phyloP scores from a whole-genome alignment of 176 grass and related monocot genomes.

The Canna indica region DNA sequence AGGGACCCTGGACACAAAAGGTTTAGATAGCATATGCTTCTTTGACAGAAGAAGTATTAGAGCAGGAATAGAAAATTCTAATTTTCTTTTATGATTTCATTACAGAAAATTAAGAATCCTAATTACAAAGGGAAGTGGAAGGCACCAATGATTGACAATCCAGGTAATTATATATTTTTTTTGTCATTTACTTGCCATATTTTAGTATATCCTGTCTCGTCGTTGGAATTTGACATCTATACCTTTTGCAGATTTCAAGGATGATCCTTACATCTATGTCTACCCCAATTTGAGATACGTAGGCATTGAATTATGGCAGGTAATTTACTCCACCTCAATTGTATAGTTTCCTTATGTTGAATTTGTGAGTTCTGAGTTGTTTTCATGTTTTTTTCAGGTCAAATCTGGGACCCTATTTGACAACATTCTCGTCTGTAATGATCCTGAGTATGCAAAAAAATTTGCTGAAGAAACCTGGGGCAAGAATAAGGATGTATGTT shows the following conservation, averaged over 20 bases:
- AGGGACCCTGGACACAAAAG: slow-evolving; percentile 53
- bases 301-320: slow-evolving; percentile 75
- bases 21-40: slow-evolving; percentile 3
- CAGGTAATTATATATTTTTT: slow-evolving; percentile 29
- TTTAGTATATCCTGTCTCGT: background rate
- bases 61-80: background rate
- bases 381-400: slow-evolving; percentile 19
- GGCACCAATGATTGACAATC: slow-evolving; percentile 67
- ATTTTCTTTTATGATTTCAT: slow-evolving; percentile 4
- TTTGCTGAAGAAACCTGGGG: slow-evolving; percentile 59
- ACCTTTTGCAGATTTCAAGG: slow-evolving; percentile 51
- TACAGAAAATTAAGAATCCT: slow-evolving; percentile 70
- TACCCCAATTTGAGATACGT: slow-evolving; percentile 48
- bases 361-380: background rate
- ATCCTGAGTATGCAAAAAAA: slow-evolving; percentile 55
- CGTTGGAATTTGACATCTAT: slow-evolving; percentile 2
- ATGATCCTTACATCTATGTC: slow-evolving; percentile 53
- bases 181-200: background rate
- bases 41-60: background rate
- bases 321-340: slow-evolving; percentile 5
- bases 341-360: background rate
- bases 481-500: slow-evolving; percentile 48
- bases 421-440: slow-evolving; percentile 50
- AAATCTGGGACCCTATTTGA: slow-evolving; percentile 65
- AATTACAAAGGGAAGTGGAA: slow-evolving; percentile 72